Conservation (phyloP, 2,329 filamentous ascomycete species). For the Stachybotrys chlorohalonatus region DNA sequence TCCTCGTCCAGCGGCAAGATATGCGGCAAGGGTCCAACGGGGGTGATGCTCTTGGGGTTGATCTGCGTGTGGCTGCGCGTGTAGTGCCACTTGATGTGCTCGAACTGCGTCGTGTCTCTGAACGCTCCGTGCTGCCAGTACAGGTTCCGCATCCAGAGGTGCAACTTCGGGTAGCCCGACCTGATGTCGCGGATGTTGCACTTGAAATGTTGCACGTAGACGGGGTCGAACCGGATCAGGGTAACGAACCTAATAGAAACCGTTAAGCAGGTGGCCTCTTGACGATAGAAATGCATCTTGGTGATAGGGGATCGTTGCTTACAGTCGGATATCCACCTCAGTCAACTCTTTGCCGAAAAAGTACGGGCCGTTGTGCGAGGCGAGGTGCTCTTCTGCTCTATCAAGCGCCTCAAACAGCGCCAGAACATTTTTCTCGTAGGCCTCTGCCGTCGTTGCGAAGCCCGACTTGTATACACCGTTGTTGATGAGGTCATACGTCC, state of each 20-base stretch:
- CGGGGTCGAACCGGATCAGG: conserved; percentile 64
- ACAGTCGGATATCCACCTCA: conserved; percentile 72
- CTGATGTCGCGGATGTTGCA: conserved; percentile 82
- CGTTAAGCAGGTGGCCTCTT: not conserved
- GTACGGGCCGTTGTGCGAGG: conserved; percentile 45
- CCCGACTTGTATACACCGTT: conserved; percentile 69
- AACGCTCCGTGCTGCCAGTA: conserved; percentile 82
- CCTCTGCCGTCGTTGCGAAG: conserved; percentile 75
- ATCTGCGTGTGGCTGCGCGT: conserved; percentile 55
- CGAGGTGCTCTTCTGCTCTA: conserved; percentile 62
- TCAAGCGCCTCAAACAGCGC: conserved; percentile 71
- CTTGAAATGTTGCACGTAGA: conserved; percentile 84
- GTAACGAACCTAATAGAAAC: conserved; percentile 48
- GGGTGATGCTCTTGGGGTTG: conserved; percentile 66
- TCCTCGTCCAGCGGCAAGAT: conserved; percentile 72
- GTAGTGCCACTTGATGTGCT: conserved; percentile 84
- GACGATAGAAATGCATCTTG: not conserved
- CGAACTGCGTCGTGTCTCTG: conserved; percentile 74
- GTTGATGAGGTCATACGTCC: conserved; percentile 70
- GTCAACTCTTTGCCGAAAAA: conserved; percentile 70
- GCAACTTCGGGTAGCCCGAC: conserved; percentile 70
- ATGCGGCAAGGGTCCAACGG: conserved; percentile 74
- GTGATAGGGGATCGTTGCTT: conserved; percentile 14
- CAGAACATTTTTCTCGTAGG: conserved; percentile 67
- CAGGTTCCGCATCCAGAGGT: conserved; percentile 71